Percentiles rank a stretch among this genome's conserved stretches.
Conservation (phyloP, 2,329 filamentous ascomycete genomes). For the Magnaporthales sp. region DNA sequence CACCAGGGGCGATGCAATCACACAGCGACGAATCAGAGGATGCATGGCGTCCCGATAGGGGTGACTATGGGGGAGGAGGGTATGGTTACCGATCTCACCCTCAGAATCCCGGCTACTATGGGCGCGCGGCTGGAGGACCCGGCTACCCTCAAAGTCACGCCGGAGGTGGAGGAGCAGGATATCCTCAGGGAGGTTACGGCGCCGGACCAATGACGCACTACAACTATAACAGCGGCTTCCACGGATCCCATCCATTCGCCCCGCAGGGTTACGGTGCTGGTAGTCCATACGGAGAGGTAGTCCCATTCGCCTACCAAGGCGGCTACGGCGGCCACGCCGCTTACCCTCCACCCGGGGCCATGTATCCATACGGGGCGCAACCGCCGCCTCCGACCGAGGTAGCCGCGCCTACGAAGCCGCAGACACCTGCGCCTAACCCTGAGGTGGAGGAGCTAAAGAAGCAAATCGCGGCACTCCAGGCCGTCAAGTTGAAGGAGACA, state of each 20-base stretch:
- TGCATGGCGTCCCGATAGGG: slow-evolving; percentile 49
- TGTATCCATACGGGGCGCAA: slow-evolving; percentile 32
- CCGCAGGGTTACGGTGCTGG: slow-evolving; percentile 26
- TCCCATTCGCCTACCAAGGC: slow-evolving; percentile 33
- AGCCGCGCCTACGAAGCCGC: slow-evolving; percentile 18
- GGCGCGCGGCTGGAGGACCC: slow-evolving; percentile 16
- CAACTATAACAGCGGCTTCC: slow-evolving; percentile 20
- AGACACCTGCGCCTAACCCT: slow-evolving; percentile 37
- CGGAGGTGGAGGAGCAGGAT: slow-evolving; percentile 24
- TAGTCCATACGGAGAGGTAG: slow-evolving; percentile 30
- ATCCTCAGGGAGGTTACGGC: neutral
- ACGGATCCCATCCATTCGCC: slow-evolving; percentile 33
- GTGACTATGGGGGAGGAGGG: slow-evolving; percentile 29
- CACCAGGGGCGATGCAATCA: neutral
- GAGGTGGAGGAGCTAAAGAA: slow-evolving; percentile 54
- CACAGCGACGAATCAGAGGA: slow-evolving; percentile 32
- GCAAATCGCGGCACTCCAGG: slow-evolving; percentile 44
- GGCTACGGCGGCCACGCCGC: slow-evolving; percentile 21
- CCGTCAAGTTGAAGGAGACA: slow-evolving; percentile 31
- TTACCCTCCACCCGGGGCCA: slow-evolving; percentile 12
- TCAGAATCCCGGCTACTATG: slow-evolving; percentile 19
- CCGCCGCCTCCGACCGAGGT: slow-evolving; percentile 34
- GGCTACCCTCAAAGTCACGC: slow-evolving; percentile 41
- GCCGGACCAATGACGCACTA: slow-evolving; percentile 38
- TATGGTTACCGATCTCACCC: slow-evolving; percentile 20